Conservation (phyloP, 177 flowering plant species). For the Telopea speciosissima region DNA sequence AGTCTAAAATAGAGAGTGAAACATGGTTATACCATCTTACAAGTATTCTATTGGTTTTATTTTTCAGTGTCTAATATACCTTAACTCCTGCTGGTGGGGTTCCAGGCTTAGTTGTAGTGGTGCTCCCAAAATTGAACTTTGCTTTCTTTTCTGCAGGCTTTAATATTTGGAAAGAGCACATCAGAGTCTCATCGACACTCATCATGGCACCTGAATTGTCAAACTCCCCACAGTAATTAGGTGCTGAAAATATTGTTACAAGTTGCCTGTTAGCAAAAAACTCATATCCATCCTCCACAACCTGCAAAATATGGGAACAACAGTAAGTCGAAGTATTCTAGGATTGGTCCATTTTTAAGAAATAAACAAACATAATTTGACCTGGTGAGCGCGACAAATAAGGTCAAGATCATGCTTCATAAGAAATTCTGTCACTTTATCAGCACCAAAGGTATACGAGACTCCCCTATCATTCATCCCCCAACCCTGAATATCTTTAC, state of each 20-base stretch:
- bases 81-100: slow-evolving; percentile 14
- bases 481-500: slow-evolving; percentile 54
- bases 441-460: slow-evolving; percentile 57
- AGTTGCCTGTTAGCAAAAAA: slow-evolving; percentile 60
- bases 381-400: slow-evolving; percentile 65
- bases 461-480: slow-evolving; percentile 61
- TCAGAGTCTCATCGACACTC: slow-evolving; percentile 54
- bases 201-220: slow-evolving; percentile 68
- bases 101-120: slow-evolving; percentile 30
- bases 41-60: too few species aligned
- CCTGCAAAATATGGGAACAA: slow-evolving; percentile 22
- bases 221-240: slow-evolving; percentile 63
- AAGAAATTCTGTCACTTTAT: slow-evolving; percentile 52
- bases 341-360: neutral
- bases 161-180: slow-evolving; percentile 62
- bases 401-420: slow-evolving; percentile 57
- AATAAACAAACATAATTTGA: slow-evolving; percentile 9
- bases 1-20: too few species aligned
- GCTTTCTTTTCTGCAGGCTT: slow-evolving; percentile 50
- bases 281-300: slow-evolving; percentile 67
- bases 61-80: neutral
- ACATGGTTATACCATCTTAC: too few species aligned
- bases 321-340: neutral
- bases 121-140: slow-evolving; percentile 33
- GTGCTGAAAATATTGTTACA: slow-evolving; percentile 60